Percentiles rank a stretch among this genome's conserved stretches.
These are phyloP conservation scores for Nigrograna mackinnonii DNA, from an alignment of 2,329 filamentous ascomycete genomes.

Conservation along the genomic window DNA sequence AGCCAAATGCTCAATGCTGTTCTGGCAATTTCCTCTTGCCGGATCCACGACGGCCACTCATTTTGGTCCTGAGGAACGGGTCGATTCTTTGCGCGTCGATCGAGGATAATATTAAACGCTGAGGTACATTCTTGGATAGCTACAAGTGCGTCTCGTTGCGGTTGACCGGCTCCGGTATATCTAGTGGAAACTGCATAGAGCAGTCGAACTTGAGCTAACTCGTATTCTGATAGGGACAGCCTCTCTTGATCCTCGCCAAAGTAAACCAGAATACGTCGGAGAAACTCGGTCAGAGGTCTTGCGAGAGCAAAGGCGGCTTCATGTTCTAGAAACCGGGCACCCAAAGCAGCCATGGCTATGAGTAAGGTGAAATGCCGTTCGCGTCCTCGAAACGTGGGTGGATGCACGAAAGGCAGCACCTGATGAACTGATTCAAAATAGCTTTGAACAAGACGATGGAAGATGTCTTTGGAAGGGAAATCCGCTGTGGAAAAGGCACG, in stretches of 20 bases:
- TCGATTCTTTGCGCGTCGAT: not conserved
- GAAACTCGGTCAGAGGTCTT: not conserved
- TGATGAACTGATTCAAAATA: not conserved
- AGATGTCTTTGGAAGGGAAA: not conserved
- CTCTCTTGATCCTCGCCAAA: not conserved
- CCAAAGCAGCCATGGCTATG: not conserved
- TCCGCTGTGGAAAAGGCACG: not conserved
- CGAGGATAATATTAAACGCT: not conserved
- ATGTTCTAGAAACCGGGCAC: not conserved
- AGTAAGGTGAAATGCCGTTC: not conserved
- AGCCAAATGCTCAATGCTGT: not conserved
- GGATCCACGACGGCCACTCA: not conserved
- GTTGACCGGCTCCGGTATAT: not conserved
- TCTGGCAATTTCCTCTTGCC: not conserved
- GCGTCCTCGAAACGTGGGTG: not conserved
- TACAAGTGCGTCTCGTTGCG: not conserved
- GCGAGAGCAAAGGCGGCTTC: not conserved
- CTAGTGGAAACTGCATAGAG: not conserved
- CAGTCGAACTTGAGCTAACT: not conserved
- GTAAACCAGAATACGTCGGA: not conserved
- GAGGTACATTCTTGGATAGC: not conserved
- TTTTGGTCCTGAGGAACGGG: not conserved
- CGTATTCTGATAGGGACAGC: not conserved
- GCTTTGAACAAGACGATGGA: not conserved
- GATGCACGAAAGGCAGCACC: not conserved